A percentile compares a stretch with the other conserved stretches of the same genome.
These are phyloP conservation scores for Davidsoniella virescens DNA, from an alignment of 2,329 filamentous ascomycete genomes.

Conservation along the genomic window DNA sequence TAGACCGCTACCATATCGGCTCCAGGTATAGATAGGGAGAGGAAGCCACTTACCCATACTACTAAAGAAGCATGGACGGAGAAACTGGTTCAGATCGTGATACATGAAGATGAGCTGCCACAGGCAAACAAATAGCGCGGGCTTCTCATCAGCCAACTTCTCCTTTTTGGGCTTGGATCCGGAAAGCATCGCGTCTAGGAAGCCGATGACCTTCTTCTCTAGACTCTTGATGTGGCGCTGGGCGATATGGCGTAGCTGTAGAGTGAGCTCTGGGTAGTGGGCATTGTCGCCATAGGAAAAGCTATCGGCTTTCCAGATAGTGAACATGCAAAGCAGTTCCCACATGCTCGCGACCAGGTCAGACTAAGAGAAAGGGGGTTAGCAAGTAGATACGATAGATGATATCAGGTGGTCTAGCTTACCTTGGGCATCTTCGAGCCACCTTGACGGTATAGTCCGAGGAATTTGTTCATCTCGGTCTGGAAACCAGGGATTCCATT, in stretches of 20 bases:
- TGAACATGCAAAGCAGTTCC: constrained; percentile 33
- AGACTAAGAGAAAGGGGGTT: constrained; percentile 13
- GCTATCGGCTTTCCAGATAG: constrained; percentile 28
- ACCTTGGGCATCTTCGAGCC: constrained; percentile 25
- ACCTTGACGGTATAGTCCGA: constrained; percentile 20
- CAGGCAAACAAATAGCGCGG: constrained; percentile 31
- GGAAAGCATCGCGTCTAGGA: constrained; percentile 24
- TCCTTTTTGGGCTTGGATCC: constrained; percentile 19
- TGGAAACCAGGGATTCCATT: constrained; percentile 21
- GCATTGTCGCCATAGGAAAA: constrained; percentile 25
- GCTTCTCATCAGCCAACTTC: constrained; percentile 24
- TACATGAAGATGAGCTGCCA: constrained; percentile 36
- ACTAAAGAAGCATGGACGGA: no score
- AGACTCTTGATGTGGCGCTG: constrained; percentile 22
- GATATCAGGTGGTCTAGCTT: constrained; percentile 13
- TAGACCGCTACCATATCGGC: not conserved
- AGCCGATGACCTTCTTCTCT: constrained; percentile 25
- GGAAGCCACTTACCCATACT: constrained; percentile 13
- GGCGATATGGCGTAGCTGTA: constrained; percentile 25
- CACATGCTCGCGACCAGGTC: constrained; percentile 28
- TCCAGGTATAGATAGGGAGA: constrained; percentile 13
- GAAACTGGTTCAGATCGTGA: constrained; percentile 21
- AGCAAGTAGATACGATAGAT: constrained; percentile 3
- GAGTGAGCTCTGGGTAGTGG: constrained; percentile 19
- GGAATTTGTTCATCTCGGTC: constrained; percentile 21